Conservation (phyloP, 768 basidiomycete species). For the Strobilomyces echinocephalus region DNA sequence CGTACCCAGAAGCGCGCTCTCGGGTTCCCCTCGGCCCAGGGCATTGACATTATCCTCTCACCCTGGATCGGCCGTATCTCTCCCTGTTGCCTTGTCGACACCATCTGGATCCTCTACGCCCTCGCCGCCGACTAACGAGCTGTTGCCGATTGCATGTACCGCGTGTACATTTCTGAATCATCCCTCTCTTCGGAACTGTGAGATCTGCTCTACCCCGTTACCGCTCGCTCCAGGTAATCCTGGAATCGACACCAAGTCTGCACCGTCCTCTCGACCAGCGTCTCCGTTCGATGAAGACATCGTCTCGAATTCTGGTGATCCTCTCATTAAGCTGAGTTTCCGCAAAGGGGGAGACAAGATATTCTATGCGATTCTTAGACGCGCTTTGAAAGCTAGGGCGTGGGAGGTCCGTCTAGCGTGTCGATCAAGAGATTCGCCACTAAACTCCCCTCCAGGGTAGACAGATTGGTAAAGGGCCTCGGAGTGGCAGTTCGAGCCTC, state of each 20-base stretch:
- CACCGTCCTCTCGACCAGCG: constrained; percentile 59
- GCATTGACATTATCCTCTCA: constrained; percentile 39
- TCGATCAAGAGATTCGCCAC: neutral
- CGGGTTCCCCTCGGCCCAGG: constrained; percentile 21
- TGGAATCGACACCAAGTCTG: constrained; percentile 46
- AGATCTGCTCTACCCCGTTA: constrained; percentile 78
- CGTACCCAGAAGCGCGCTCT: constrained; percentile 50
- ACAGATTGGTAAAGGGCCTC: constrained; percentile 21
- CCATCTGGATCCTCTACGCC: constrained; percentile 18
- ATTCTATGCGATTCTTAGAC: constrained; percentile 75
- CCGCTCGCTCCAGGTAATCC: constrained; percentile 29
- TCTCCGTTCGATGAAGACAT: constrained; percentile 39
- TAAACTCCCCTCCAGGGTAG: constrained; percentile 24
- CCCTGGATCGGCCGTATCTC: constrained; percentile 35
- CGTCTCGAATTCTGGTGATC: constrained; percentile 29
- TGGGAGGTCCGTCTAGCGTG: constrained; percentile 57
- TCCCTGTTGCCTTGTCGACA: constrained; percentile 22
- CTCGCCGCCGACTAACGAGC: constrained; percentile 15
- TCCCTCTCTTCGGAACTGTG: constrained; percentile 66
- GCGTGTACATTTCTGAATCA: constrained; percentile 94
- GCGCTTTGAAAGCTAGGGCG: constrained; percentile 60
- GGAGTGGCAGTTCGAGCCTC: constrained; percentile 21
- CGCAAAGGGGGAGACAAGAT: constrained; percentile 84
- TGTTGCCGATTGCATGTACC: constrained; percentile 57
- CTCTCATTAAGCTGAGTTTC: constrained; percentile 80